Percentiles rank a stretch among this genome's conserved stretches.
phyloP scores from a whole-genome alignment of 768 basidiomycete species.

The Rhizopogon vulgaris region DNA sequence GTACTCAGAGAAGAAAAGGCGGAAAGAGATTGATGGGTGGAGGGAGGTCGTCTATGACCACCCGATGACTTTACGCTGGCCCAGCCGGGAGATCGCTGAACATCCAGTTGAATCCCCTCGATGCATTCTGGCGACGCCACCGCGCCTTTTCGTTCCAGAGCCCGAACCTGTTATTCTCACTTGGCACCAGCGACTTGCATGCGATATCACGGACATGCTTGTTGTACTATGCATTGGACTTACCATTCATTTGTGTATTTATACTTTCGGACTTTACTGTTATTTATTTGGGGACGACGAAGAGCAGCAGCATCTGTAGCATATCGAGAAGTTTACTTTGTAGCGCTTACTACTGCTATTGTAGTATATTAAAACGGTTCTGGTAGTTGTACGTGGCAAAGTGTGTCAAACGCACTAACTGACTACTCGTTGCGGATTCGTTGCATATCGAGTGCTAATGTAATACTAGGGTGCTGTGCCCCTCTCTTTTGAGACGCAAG shows the following conservation, averaged over 20 bases:
- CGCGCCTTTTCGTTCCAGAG: neutral
- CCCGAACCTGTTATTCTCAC: slow-evolving; percentile 9
- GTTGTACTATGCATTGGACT: slow-evolving; percentile 19
- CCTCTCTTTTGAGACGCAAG: too few relatives aligned
- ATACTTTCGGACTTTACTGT: slow-evolving; percentile 23
- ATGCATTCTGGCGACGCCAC: neutral
- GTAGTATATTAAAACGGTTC: too few relatives aligned
- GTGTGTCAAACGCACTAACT: too few relatives aligned
- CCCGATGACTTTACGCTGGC: slow-evolving; percentile 13
- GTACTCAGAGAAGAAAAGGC: slow-evolving; percentile 21
- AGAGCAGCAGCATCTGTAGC: neutral
- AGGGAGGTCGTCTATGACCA: slow-evolving; percentile 17
- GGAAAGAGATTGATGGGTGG: slow-evolving; percentile 11
- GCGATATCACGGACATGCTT: slow-evolving; percentile 24
- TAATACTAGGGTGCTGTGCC: too few relatives aligned
- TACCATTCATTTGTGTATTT: slow-evolving; percentile 21
- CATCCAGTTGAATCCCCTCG: neutral
- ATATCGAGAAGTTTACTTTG: neutral
- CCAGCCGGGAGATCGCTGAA: slow-evolving; percentile 7
- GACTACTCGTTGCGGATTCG: too few relatives aligned
- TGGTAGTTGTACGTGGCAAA: too few relatives aligned
- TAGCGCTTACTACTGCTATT: neutral
- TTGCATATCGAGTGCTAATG: too few relatives aligned
- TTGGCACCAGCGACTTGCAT: slow-evolving; percentile 14
- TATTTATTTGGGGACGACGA: slow-evolving; percentile 8